A percentile compares a stretch with the other conserved stretches of the same genome.
phyloP scores from a whole-genome alignment of 2,329 filamentous ascomycete species.

The Elsinoe batatas region DNA sequence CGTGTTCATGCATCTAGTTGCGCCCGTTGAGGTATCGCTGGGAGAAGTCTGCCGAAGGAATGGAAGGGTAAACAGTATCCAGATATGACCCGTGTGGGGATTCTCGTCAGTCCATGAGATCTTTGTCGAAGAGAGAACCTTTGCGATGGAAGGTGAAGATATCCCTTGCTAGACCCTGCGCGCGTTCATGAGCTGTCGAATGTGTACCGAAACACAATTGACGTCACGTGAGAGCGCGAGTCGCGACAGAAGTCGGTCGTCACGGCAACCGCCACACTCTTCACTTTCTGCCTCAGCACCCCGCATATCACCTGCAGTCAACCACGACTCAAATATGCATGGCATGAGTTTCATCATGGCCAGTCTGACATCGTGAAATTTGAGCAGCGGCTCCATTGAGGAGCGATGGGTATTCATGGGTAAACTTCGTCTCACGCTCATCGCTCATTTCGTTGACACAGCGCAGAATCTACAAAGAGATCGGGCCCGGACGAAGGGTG shows the following conservation, averaged over 20 bases:
- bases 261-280: not conserved
- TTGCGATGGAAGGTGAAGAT: not conserved
- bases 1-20: not conserved
- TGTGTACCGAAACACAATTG: not conserved
- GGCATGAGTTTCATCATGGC: not conserved
- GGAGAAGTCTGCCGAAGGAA: not conserved
- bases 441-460: slow-evolving; percentile 17
- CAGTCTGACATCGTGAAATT: not conserved
- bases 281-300: not conserved
- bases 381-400: not conserved
- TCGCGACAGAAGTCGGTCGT: not conserved
- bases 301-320: not conserved
- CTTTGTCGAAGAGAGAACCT: not conserved
- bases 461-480: slow-evolving; percentile 75
- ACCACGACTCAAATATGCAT: not conserved
- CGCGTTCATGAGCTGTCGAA: not conserved
- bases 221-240: slow-evolving; percentile 10
- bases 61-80: not conserved
- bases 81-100: too few species aligned
- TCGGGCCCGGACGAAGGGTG: slow-evolving; percentile 69
- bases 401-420: slow-evolving; percentile 23
- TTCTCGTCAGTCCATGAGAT: too few species aligned
- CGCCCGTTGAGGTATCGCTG: not conserved
- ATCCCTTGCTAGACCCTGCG: not conserved
- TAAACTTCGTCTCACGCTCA: slow-evolving; percentile 7